Evolutionary conservation across 2,329 filamentous ascomycete genomes (phyloP).

Genomic region (Alternaria triticimaculans): DNA sequence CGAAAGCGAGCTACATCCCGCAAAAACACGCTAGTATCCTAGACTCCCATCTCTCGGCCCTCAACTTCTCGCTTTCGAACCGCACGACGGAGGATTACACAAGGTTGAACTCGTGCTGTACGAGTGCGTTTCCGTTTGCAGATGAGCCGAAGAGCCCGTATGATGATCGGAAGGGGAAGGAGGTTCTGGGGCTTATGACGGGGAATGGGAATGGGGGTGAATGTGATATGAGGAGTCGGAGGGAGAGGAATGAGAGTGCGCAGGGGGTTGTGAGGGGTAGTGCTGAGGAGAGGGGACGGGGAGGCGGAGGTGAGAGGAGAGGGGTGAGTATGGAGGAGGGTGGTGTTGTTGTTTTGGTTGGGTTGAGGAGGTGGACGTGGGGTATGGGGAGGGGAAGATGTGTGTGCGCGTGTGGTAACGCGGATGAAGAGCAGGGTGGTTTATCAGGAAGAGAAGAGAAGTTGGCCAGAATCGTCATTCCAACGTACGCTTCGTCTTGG

Average conservation of each 20-base stretch:
- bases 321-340: neutral
- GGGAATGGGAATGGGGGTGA: slow-evolving; percentile 13
- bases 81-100: neutral
- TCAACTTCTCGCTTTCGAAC: neutral
- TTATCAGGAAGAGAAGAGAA: neutral
- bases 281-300: slow-evolving; percentile 5
- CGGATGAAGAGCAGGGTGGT: neutral
- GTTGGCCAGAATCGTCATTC: neutral
- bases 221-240: slow-evolving; percentile 21
- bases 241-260: slow-evolving; percentile 29
- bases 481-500: neutral
- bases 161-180: slow-evolving; percentile 28
- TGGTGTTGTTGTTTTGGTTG: slow-evolving; percentile 1
- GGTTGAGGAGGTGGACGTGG: neutral
- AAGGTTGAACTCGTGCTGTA: slow-evolving; percentile 10
- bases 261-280: slow-evolving; percentile 22
- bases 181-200: slow-evolving; percentile 27
- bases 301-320: neutral
- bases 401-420: neutral
- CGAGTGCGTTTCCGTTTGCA: neutral
- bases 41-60: neutral
- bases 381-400: neutral
- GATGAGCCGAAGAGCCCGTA: slow-evolving; percentile 11
- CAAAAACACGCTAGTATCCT: neutral
- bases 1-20: neutral